These are phyloP conservation scores for Isatis lusitanica DNA, from an alignment of 441 rosid species.

Conservation along the genomic window DNA sequence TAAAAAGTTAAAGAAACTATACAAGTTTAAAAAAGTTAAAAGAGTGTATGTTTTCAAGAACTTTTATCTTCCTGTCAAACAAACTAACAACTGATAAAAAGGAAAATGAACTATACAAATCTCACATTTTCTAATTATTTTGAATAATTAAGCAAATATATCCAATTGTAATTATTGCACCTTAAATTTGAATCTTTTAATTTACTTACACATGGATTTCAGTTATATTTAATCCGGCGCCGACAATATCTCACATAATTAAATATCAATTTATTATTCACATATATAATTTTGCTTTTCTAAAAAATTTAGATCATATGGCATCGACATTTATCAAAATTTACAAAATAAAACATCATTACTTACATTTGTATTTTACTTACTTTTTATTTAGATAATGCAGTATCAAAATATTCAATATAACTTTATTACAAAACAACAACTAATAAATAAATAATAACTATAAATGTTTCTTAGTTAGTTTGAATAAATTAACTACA, in stretches of 20 bases:
- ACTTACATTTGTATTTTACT: no score
- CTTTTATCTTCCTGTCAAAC: background rate
- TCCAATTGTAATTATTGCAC: background rate
- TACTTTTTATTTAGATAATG: no score
- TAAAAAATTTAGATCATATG: background rate
- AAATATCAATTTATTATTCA: background rate
- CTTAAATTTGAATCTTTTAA: background rate
- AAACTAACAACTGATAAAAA: background rate
- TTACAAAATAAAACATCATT: no score
- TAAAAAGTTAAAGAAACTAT: no score
- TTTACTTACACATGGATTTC: background rate
- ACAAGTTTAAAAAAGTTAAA: no score
- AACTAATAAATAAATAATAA: no score
- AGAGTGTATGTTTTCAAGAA: background rate
- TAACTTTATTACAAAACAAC: no score
- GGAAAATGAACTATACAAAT: background rate
- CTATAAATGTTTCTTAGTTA: no score
- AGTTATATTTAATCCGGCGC: no score
- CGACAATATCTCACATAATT: background rate
- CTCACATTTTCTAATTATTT: background rate
- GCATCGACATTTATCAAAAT: no score
- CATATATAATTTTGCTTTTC: background rate
- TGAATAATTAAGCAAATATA: background rate
- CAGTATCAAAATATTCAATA: no score
- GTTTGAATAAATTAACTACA: no score